These are phyloP conservation scores for Amaranthus palmeri DNA, from an alignment of 148 eudicot genomes.

Conservation along the genomic window DNA sequence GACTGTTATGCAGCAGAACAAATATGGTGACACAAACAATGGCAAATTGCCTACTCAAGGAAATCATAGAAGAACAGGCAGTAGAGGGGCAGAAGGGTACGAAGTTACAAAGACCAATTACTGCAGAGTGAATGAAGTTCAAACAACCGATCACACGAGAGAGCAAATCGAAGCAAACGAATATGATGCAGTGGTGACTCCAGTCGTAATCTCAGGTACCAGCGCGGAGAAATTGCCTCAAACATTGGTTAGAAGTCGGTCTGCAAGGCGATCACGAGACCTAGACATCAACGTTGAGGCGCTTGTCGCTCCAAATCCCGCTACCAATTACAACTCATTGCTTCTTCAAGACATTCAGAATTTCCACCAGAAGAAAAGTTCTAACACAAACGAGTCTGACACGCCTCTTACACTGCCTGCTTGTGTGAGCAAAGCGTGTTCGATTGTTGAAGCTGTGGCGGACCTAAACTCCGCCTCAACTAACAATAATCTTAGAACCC, in stretches of 20 bases:
- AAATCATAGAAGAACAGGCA: conserved; percentile 35
- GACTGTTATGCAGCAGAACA: conserved; percentile 33
- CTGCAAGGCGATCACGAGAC: conserved; percentile 81
- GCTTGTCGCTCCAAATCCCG: conserved; percentile 35
- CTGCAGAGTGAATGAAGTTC: conserved; percentile 35
- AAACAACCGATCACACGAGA: neutral
- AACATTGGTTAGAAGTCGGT: conserved; percentile 55
- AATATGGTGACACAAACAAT: conserved; percentile 30
- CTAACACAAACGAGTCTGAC: conserved; percentile 9
- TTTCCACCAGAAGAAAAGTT: conserved; percentile 63
- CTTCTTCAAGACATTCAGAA: conserved; percentile 91
- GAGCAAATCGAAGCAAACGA: conserved; percentile 1
- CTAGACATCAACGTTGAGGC: conserved; percentile 66
- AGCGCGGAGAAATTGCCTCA: conserved; percentile 50
- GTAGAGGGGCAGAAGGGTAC: conserved; percentile 34
- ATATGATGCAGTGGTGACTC: conserved; percentile 24
- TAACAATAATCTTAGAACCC: conserved; percentile 12
- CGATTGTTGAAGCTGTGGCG: conserved; percentile 90
- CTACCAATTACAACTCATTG: conserved; percentile 47
- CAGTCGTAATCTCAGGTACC: conserved; percentile 16
- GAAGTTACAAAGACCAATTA: conserved; percentile 29
- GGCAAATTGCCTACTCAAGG: conserved; percentile 30
- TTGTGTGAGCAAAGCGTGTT: conserved; percentile 64
- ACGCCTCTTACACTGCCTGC: conserved; percentile 53
- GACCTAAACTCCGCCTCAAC: conserved; percentile 78